Percentiles rank a stretch among this genome's conserved stretches.
Evolutionary conservation across 805 yeast genomes (phyloP).

Genomic region (Geotrichum ghanense): DNA sequence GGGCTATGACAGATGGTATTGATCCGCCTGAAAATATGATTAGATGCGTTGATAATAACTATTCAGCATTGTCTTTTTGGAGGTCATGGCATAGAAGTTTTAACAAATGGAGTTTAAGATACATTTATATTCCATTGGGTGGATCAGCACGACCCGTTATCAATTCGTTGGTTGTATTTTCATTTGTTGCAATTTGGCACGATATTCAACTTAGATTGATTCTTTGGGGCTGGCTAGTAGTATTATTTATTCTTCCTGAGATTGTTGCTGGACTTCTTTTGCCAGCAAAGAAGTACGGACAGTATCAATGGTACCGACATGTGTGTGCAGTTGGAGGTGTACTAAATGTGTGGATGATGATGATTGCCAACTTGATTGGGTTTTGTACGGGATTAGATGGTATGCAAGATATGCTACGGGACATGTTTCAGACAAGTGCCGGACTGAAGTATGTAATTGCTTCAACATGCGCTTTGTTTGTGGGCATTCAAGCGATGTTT

Average conservation of each 20-base stretch:
- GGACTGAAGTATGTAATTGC: conserved; percentile 53
- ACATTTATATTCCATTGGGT: conserved; percentile 85
- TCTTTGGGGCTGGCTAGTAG: conserved; percentile 95
- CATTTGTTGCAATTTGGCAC: conserved; percentile 97
- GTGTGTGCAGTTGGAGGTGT: conserved; percentile 83
- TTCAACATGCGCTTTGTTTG: conserved; percentile 58
- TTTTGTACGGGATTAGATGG: conserved; percentile 92
- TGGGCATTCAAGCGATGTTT: conserved; percentile 89
- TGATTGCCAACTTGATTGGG: conserved; percentile 90
- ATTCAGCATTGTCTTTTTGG: conserved; percentile 93
- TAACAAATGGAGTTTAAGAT: conserved; percentile 82
- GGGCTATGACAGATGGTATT: conserved; percentile 86
- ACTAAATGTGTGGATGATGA: conserved; percentile 91
- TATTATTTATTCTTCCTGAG: conserved; percentile 80
- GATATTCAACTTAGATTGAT: conserved; percentile 80
- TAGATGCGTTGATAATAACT: conserved; percentile 89
- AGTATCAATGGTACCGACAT: conserved; percentile 63
- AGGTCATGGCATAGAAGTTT: conserved; percentile 96
- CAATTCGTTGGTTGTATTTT: conserved; percentile 75
- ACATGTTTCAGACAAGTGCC: conserved; percentile 57
- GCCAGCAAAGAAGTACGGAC: conserved; percentile 28
- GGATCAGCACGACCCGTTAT: conserved; percentile 62
- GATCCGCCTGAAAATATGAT: conserved; percentile 98
- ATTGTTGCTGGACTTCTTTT: conserved; percentile 42
- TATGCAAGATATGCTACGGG: conserved; percentile 47